These are phyloP conservation scores for Cystobasidium pallidum DNA, from an alignment of 1,284 basidiomycete genomes.

Conservation along the genomic window DNA sequence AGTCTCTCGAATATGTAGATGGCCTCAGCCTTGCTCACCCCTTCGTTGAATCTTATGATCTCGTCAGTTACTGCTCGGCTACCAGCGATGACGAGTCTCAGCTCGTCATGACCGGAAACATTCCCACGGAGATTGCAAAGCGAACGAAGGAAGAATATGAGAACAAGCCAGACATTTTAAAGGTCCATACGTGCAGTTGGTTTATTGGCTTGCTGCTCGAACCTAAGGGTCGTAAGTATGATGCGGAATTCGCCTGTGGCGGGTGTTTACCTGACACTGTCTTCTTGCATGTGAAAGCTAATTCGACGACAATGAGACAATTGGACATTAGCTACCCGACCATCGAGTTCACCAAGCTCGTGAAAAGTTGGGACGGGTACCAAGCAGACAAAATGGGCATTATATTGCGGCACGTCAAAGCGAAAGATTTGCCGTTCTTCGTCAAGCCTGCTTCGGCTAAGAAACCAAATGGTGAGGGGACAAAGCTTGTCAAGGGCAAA, in stretches of 20 bases:
- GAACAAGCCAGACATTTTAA: slow-evolving; percentile 72
- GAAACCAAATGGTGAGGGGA: neutral
- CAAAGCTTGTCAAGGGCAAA: slow-evolving; percentile 29
- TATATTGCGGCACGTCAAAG: slow-evolving; percentile 88
- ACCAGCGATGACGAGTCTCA: slow-evolving; percentile 76
- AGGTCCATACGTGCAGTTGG: slow-evolving; percentile 90
- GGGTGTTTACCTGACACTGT: neutral
- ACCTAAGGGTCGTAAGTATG: slow-evolving; percentile 77
- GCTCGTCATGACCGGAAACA: slow-evolving; percentile 85
- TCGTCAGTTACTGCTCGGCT: slow-evolving; percentile 77
- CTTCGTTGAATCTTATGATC: slow-evolving; percentile 90
- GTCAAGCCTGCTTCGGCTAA: slow-evolving; percentile 11
- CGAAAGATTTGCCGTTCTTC: slow-evolving; percentile 61
- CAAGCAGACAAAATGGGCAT: slow-evolving; percentile 93
- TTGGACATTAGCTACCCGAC: slow-evolving; percentile 97
- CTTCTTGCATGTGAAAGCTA: slow-evolving; percentile 7
- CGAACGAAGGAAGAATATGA: slow-evolving; percentile 79
- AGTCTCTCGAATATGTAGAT: slow-evolving; percentile 95
- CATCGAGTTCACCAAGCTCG: slow-evolving; percentile 90
- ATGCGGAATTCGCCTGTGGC: slow-evolving; percentile 44
- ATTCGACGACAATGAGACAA: slow-evolving; percentile 56
- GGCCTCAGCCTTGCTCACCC: slow-evolving; percentile 90
- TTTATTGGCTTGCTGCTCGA: slow-evolving; percentile 94
- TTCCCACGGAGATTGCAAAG: slow-evolving; percentile 70
- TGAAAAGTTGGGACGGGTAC: slow-evolving; percentile 95